Evolutionary conservation across 1,284 basidiomycete genomes (phyloP).

Genomic region (Schizopora paradoxa): DNA sequence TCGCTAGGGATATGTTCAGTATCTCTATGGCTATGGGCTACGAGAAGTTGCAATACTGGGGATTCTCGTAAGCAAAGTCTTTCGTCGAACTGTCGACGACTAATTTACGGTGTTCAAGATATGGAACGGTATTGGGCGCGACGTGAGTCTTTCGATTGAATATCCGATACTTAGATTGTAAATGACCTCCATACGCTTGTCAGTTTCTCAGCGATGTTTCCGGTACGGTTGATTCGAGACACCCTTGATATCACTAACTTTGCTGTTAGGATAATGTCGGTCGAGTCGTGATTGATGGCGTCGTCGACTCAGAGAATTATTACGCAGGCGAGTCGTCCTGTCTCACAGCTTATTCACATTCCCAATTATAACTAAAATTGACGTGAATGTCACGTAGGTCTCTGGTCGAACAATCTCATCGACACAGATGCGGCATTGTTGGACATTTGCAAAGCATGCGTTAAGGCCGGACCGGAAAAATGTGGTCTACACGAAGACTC

Average conservation of each 20-base stretch:
- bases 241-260: too few species aligned
- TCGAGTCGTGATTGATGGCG: conserved; percentile 7
- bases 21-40: conserved; percentile 24
- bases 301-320: conserved; percentile 6
- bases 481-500: conserved; percentile 1
- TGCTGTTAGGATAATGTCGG: conserved; percentile 7
- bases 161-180: background rate
- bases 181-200: background rate
- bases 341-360: background rate
- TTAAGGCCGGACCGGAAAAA: background rate
- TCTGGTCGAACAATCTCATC: conserved; percentile 3
- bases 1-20: conserved; percentile 27
- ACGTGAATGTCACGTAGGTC: background rate
- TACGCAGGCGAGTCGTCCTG: background rate
- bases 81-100: too few species aligned
- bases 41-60: conserved; percentile 27
- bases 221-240: too few species aligned
- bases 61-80: conserved; percentile 26
- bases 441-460: background rate
- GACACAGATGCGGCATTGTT: conserved; percentile 4
- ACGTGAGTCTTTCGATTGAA: background rate
- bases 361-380: background rate
- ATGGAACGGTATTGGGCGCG: conserved; percentile 2
- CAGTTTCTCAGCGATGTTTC: conserved; percentile 2
- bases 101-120: too few species aligned